Base-by-base conservation (phyloP, 768 basidiomycete genomes). In the Lentinula boryana region DNA sequence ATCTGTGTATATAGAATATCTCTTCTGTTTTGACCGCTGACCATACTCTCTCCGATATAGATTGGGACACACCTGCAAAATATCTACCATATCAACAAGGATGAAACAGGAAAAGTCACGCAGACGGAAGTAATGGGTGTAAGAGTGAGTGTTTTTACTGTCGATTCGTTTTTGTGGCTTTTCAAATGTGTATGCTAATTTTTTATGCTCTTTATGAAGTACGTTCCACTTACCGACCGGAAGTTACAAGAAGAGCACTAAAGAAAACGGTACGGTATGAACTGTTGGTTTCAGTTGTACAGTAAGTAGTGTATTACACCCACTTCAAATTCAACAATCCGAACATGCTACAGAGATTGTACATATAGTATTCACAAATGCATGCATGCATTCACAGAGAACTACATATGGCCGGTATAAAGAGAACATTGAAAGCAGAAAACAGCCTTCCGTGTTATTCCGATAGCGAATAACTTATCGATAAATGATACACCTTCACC, bases 101-200 rank as follows among this genome's bases (percentile, higher is more conserved):
- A 65, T 38, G 48, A 38, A 36, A 62, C 85, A 0, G 95, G 95
- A 0, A 77, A 77, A 4, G 80, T 97, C 1, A 84, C 80, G 0
- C 71, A 82, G 72, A 82, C 76, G 61, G 74, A 81, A 58, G 74
- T 96, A 1, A 93, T 97, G 79, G 88, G 82, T 23, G 95, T 96
- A n/a, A 76, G 79, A 67, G 94, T 95, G 46, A 69, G 89, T 75
- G 52, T 38, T 0, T 38, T 27, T 23, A 31, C 2, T 51, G 21
- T 31, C 5, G 9, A 31, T 51, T 33, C 31, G 15, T 6, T n/a
- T 52, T 9, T 15, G 10, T 13, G 16, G 33, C 12, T 5, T 48
- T 59, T 51, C 41, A 38, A 54, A 36, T 13, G 35, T 23, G 36
- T 15, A 31, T n/a, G 27, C 36, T 7, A n/a, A 16, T n/a, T 58